phyloP scores from a whole-genome alignment of 1,284 basidiomycete genomes.

The Trichosporon coremiiforme region DNA sequence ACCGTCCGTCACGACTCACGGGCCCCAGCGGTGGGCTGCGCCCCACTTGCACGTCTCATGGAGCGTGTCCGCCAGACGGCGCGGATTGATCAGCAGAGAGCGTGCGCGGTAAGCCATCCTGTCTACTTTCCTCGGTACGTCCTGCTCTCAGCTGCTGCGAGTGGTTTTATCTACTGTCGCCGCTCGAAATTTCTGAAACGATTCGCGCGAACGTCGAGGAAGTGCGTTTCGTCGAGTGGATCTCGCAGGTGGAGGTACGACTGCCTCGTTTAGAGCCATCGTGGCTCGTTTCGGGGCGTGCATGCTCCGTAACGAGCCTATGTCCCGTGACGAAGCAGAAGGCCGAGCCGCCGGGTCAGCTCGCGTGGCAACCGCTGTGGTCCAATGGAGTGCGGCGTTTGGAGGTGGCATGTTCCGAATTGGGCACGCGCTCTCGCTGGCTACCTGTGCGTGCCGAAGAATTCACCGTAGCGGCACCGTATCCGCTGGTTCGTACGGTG shows the following conservation, averaged over 20 bases:
- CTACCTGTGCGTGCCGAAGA: background rate
- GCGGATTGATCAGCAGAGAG: conserved; percentile 34
- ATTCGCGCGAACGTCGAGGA: background rate
- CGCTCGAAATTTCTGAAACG: background rate
- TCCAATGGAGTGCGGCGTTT: background rate
- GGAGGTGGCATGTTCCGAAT: background rate
- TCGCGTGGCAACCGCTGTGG: background rate
- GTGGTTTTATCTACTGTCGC: background rate
- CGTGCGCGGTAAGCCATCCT: conserved; percentile 20
- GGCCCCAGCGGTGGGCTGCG: conserved; percentile 28
- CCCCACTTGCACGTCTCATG: conserved; percentile 48
- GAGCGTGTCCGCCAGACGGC: conserved; percentile 43
- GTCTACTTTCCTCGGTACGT: background rate
- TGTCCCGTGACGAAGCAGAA: background rate
- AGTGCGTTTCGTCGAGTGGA: background rate
- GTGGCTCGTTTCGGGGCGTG: too few species aligned
- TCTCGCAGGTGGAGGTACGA: background rate
- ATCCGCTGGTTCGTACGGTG: background rate
- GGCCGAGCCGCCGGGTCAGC: background rate
- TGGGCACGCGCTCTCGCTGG: background rate
- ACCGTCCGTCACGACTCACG: conserved; percentile 15
- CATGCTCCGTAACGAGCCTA: background rate
- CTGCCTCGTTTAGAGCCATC: too few species aligned
- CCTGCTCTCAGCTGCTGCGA: background rate
- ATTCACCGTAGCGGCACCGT: conserved; percentile 3